These are phyloP conservation scores for Coffea eugenioides DNA, from an alignment of 257 asterid species.

Conservation along the genomic window DNA sequence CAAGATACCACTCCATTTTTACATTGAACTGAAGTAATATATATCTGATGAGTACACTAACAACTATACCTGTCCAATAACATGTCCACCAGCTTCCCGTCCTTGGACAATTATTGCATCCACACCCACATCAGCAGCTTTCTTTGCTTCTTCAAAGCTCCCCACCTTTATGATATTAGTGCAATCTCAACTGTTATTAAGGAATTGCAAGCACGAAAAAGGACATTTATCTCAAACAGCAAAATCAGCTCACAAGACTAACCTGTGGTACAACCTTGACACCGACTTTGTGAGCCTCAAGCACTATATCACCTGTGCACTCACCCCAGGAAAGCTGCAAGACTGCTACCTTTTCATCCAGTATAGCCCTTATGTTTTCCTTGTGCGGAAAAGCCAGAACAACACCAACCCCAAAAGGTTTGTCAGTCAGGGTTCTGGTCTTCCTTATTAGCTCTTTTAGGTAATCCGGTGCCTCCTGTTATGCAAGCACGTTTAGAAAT, in stretches of 20 bases:
- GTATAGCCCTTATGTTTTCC: slow-evolving; percentile 68
- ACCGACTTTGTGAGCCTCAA: slow-evolving; percentile 75
- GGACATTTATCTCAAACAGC: neutral
- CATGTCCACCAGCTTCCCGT: slow-evolving; percentile 91
- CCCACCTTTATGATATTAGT: slow-evolving; percentile 51
- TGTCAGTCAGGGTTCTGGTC: slow-evolving; percentile 70
- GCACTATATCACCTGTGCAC: slow-evolving; percentile 56
- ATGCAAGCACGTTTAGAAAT: slow-evolving; percentile 15
- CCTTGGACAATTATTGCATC: slow-evolving; percentile 94
- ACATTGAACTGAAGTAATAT: neutral
- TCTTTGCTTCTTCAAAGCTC: slow-evolving; percentile 71
- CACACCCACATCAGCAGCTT: slow-evolving; percentile 63
- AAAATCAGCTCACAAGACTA: slow-evolving; percentile 19
- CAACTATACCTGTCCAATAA: slow-evolving; percentile 67
- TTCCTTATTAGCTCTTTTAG: slow-evolving; percentile 64
- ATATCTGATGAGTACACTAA: neutral
- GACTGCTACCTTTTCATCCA: slow-evolving; percentile 86
- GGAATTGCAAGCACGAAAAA: neutral
- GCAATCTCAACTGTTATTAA: neutral
- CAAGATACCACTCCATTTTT: neutral
- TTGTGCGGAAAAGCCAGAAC: slow-evolving; percentile 86
- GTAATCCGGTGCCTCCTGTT: slow-evolving; percentile 80
- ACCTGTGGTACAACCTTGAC: slow-evolving; percentile 85
- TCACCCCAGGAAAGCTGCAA: slow-evolving; percentile 91
- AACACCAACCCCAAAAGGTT: slow-evolving; percentile 86